phyloP scores from a whole-genome alignment of 345 rosid species.

The Conringia planisiliqua region DNA sequence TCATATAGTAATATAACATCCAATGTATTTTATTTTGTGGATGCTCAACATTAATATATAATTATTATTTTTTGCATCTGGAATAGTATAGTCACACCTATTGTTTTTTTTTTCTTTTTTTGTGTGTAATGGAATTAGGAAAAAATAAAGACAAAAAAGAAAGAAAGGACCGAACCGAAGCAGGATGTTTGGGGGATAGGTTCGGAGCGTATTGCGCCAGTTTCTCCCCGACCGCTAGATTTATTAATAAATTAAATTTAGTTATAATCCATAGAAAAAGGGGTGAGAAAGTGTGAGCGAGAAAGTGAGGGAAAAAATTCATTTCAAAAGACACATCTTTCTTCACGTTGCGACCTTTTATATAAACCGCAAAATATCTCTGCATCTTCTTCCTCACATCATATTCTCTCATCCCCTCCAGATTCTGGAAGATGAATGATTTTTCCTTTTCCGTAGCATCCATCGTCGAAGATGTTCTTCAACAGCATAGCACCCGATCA shows the following conservation, averaged over 20 bases:
- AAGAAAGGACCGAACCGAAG: neutral
- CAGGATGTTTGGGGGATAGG: conserved; percentile 62
- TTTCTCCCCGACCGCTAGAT: conserved; percentile 31
- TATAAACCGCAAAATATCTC: conserved; percentile 29
- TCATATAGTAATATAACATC: too few species aligned
- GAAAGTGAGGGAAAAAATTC: conserved; percentile 39
- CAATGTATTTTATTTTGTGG: too few species aligned
- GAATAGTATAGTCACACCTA: too few species aligned
- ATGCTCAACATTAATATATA: too few species aligned
- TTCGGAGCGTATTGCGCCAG: conserved; percentile 43
- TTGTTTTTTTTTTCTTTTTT: too few species aligned
- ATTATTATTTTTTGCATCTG: too few species aligned
- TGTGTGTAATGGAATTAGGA: too few species aligned
- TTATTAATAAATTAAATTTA: too few species aligned
- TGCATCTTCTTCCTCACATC: neutral
- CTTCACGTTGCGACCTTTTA: neutral
- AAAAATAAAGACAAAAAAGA: neutral
- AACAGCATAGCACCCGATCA: conserved; percentile 46
- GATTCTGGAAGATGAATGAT: conserved; percentile 45
- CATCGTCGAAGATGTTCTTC: conserved; percentile 74
- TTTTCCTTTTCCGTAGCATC: conserved; percentile 56
- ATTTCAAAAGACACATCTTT: conserved; percentile 17
- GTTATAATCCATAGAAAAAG: neutral
- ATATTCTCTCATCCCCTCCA: neutral
- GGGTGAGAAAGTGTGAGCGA: conserved; percentile 33